Evolutionary conservation across 805 yeast genomes (phyloP), one percentile per base, ranked within the genome.

Genomic region (Candida glaebosa): DNA sequence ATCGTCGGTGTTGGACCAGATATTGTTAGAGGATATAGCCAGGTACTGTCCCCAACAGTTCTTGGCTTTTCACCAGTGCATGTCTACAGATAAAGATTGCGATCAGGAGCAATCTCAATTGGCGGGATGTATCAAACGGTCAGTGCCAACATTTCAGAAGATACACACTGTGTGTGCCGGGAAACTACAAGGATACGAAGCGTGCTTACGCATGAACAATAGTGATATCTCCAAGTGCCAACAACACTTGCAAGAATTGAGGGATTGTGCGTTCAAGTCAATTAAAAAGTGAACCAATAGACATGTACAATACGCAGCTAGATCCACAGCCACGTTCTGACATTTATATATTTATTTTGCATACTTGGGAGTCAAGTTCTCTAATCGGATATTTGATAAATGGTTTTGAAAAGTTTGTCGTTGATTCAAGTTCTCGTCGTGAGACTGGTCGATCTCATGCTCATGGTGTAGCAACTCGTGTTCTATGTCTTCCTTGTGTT

Each of bases 401-500:
- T 47, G 65, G 18, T 50, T 39, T 15, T 64, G 69, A 4, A 69
- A 54, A 14, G 58, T 28, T 34, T 53, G 41, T 37, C 73, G 49
- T 20, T 65, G 51, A 12, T 49, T 55, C 1, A 65, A 64, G 8
- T 48, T 35, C 47, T 59, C 44, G 50, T 63, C 47, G 54, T 72
- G 67, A 31, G 67, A 37, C 51, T 78, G 84, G 48, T 84, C 93
- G 40, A 86, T 82, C 56, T 86, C 96, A 58, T 86, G 93, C 50
- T 83, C 87, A 58, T 87, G 96, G 57, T 84, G 93, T 46, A 87
- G 71, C 42, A 86, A 66, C 57, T 89, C 97, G 60, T 89, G 86
- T 57, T 87, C 96, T 6, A 85, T 77, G 58, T 89, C 97, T 58
- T 89, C 97, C 48, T 82, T 84, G 58, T 89, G 97, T 39, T 86